phyloP scores from a whole-genome alignment of 1,284 basidiomycete genomes.

The Somion occarium region DNA sequence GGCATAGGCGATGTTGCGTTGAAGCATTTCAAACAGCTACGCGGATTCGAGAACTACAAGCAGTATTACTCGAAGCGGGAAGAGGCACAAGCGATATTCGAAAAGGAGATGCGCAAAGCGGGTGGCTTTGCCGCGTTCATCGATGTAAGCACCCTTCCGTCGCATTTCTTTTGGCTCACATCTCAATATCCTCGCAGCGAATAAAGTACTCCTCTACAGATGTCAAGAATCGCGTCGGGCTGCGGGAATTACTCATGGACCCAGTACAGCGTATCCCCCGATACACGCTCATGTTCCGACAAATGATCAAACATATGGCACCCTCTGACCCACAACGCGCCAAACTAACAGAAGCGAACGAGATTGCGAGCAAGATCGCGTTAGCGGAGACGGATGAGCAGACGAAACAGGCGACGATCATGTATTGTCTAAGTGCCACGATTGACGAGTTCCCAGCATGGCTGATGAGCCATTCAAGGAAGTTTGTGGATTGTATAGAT shows the following conservation, averaged over 20 bases:
- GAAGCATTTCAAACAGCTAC: slow-evolving; percentile 76
- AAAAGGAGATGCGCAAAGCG: slow-evolving; percentile 74
- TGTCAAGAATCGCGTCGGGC: slow-evolving; percentile 78
- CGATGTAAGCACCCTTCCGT: slow-evolving; percentile 80
- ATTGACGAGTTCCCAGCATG: slow-evolving; percentile 91
- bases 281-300: slow-evolving; percentile 91
- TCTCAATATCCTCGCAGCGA: slow-evolving; percentile 42
- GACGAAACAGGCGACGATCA: slow-evolving; percentile 83
- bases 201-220: slow-evolving; percentile 88
- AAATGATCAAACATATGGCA: slow-evolving; percentile 85
- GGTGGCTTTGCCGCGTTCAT: slow-evolving; percentile 79
- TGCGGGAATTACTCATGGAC: slow-evolving; percentile 95
- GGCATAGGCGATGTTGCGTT: slow-evolving; percentile 84
- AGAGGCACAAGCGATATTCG: slow-evolving; percentile 88
- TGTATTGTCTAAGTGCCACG: slow-evolving; percentile 82
- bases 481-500: slow-evolving; percentile 92
- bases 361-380: slow-evolving; percentile 88
- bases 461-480: slow-evolving; percentile 81
- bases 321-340: slow-evolving; percentile 73
- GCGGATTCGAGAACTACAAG: slow-evolving; percentile 87
- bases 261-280: slow-evolving; percentile 99
- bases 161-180: slow-evolving; percentile 10
- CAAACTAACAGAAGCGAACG: slow-evolving; percentile 82
- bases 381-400: slow-evolving; percentile 90
- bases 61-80: slow-evolving; percentile 91